These are phyloP conservation scores for Colletotrichum sidae DNA, from an alignment of 2,329 filamentous ascomycete species.

Conservation along the genomic window DNA sequence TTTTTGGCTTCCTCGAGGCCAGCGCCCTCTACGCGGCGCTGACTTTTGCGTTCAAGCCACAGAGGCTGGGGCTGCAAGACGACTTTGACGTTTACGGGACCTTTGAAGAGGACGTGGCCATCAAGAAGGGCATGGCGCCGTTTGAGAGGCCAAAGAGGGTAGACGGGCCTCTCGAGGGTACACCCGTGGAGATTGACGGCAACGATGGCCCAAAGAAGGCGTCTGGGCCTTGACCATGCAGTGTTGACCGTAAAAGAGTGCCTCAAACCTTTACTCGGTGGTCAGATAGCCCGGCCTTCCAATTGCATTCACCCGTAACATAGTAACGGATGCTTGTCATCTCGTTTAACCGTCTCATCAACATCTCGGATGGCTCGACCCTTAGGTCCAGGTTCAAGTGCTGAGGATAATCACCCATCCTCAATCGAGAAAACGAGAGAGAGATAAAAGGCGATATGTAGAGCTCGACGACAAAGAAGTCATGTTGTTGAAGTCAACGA, in stretches of 20 bases:
- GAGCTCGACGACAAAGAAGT: too few species aligned
- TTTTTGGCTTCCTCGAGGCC: slow-evolving; percentile 37
- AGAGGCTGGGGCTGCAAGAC: slow-evolving; percentile 28
- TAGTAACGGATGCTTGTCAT: background rate
- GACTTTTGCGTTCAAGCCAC: slow-evolving; percentile 32
- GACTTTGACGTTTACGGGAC: slow-evolving; percentile 36
- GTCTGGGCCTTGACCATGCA: background rate
- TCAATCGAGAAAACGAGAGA: too few species aligned
- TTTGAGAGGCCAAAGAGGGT: slow-evolving; percentile 30
- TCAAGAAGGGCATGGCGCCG: slow-evolving; percentile 34
- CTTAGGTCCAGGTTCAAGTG: too few species aligned
- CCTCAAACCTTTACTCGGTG: background rate
- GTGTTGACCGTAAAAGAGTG: background rate
- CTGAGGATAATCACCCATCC: too few species aligned
- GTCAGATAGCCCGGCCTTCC: background rate
- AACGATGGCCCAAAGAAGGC: slow-evolving; percentile 2
- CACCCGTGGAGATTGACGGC: background rate
- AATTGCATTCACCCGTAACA: background rate
- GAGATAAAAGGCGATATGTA: too few species aligned
- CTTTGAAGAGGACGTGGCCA: slow-evolving; percentile 33
- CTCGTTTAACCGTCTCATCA: background rate
- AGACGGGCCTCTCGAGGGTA: slow-evolving; percentile 16
- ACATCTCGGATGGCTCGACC: background rate
- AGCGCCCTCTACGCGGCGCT: slow-evolving; percentile 28
- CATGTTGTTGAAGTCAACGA: too few species aligned